Percentiles rank a stretch among this genome's conserved stretches.
Conservation (phyloP, 1,284 basidiomycete genomes). For the Quambalaria eucalypti region DNA sequence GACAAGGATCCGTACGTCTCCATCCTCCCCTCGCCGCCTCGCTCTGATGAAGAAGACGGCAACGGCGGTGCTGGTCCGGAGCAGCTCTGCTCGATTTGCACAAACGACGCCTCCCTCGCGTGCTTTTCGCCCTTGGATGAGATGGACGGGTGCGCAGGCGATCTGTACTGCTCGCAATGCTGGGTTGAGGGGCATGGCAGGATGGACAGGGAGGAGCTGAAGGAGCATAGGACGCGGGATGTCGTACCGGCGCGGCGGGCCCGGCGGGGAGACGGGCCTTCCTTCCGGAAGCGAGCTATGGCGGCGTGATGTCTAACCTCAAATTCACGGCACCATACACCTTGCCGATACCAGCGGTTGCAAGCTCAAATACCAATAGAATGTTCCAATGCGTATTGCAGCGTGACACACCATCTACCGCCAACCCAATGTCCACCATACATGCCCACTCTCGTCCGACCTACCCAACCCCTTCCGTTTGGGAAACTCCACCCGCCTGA, state of each 20-base stretch:
- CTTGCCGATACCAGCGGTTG: no score
- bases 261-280: not conserved
- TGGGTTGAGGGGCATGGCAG: not conserved
- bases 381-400: no score
- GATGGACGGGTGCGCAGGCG: not conserved
- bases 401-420: not conserved
- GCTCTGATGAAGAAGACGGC: not conserved
- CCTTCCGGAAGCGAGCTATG: not conserved
- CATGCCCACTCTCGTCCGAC: not conserved
- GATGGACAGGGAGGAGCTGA: not conserved
- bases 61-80: not conserved
- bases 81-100: not conserved
- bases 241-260: not conserved
- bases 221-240: not conserved
- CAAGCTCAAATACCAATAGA: no score
- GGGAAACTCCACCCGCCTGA: not conserved
- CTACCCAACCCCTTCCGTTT: not conserved
- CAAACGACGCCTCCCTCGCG: not conserved
- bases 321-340: not conserved
- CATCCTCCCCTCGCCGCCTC: not conserved
- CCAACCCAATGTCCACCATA: conserved; percentile 1
- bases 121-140: not conserved
- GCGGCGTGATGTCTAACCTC: not conserved
- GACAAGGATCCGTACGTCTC: not conserved
- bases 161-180: not conserved